phyloP scores from a whole-genome alignment of 176 grass and related monocot species.

The Musa acuminata region DNA sequence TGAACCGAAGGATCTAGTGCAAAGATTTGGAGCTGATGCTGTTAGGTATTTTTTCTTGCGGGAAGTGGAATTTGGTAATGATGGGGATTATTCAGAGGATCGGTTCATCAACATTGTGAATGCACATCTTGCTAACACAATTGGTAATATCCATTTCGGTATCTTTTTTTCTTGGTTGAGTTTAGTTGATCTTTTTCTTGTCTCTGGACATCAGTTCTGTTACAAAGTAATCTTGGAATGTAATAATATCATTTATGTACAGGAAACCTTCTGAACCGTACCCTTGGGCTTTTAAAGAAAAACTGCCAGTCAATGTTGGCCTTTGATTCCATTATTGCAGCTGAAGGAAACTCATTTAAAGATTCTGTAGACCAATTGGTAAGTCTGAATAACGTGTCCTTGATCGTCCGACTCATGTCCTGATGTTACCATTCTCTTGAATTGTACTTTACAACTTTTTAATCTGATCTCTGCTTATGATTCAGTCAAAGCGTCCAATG shows the following conservation, averaged over 20 bases:
- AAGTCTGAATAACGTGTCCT: no score
- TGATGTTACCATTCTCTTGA: no score
- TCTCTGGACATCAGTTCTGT: background rate
- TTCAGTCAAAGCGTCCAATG: no score
- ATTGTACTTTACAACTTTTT: no score
- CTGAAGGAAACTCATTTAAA: no score
- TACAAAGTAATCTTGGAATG: background rate
- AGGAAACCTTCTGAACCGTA: conserved; percentile 96
- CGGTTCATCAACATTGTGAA: conserved; percentile 92
- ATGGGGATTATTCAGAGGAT: conserved; percentile 97
- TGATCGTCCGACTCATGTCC: no score
- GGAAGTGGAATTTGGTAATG: conserved; percentile 92
- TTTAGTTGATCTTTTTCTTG: background rate
- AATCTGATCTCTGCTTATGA: no score
- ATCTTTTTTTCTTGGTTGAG: conserved; percentile 1
- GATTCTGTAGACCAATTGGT: no score
- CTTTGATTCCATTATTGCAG: no score
- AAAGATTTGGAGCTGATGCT: conserved; percentile 75
- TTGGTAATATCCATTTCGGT: conserved; percentile 41
- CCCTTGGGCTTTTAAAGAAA: no score
- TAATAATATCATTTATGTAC: conserved; percentile 11
- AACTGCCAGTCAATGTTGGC: no score
- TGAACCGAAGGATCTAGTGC: conserved; percentile 82
- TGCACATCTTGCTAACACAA: conserved; percentile 93
- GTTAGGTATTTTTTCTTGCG: conserved; percentile 94